These are phyloP conservation scores for Herpetomonas muscarum DNA, from an alignment of 208 protist genomes.

Conservation along the genomic window DNA sequence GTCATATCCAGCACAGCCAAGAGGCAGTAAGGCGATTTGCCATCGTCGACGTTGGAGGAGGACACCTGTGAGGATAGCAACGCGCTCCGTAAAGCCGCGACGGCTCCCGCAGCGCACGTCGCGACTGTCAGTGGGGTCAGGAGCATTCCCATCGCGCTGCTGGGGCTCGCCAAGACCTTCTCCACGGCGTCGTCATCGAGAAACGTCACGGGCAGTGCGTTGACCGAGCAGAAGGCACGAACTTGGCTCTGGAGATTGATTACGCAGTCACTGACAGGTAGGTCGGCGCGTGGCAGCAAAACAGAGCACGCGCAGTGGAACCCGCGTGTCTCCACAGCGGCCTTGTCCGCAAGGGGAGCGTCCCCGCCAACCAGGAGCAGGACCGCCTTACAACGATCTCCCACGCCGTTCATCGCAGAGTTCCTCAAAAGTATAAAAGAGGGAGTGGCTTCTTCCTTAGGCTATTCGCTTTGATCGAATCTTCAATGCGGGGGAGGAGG, in stretches of 20 bases:
- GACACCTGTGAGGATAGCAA: constrained; percentile 1
- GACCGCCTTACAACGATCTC: constrained; percentile 26
- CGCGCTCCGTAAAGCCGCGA: no score
- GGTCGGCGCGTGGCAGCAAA: not conserved
- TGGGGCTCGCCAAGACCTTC: no score
- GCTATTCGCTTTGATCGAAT: no score
- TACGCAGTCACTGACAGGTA: not conserved
- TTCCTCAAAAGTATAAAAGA: no score
- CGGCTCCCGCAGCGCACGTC: no score
- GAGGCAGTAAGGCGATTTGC: constrained; percentile 5
- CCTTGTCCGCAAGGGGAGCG: not conserved
- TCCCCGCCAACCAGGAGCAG: constrained; percentile 18
- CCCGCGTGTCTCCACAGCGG: not conserved
- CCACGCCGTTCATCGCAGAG: constrained; percentile 51
- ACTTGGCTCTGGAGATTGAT: not conserved
- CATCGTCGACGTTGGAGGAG: not conserved
- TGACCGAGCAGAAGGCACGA: not conserved
- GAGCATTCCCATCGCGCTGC: no score
- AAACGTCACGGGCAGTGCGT: no score
- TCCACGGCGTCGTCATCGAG: no score
- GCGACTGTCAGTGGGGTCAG: no score
- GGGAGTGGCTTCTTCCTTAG: no score
- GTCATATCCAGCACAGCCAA: constrained; percentile 15
- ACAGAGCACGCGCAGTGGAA: constrained; percentile 13
- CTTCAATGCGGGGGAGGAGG: no score